Evolutionary conservation across 441 rosid genomes (phyloP), one percentile per base, ranked within the genome.

Genomic region (Cnidoscolus chayamansa): DNA sequence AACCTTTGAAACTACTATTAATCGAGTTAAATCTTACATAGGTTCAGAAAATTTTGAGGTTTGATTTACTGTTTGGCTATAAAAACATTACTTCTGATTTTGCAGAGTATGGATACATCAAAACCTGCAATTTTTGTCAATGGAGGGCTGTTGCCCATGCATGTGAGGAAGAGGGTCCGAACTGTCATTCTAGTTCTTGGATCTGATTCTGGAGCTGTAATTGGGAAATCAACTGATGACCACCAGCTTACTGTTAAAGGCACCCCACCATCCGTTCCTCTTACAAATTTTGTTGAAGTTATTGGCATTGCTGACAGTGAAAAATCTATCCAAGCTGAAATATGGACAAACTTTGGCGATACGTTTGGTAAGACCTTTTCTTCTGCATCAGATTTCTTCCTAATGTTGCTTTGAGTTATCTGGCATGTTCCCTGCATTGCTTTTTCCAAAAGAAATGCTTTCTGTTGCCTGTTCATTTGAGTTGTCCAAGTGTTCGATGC

Each of bases 231-330:
- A 19, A 84, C 90, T 0, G 98, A 94, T 80, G 97, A 81, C 30
- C 74, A 68, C 20, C 93, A 88, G 86, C 71, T 94, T 54, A 49
- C 82, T 47, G 81, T 86, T 1, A 89, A 81, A 72, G 97, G 98
- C 72, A 67, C 85, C 59, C 82, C 84, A 11, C 91, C 83, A 1
- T 69, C 90, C 0, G 10, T 79, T 74, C 72, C 88, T 30, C 88
- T 78, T 63, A 81, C 93, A 0, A 86, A 50, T 61, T 94, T 84
- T 81, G 84, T 94, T 47, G 98, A 92, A 82, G 89, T 92, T 60
- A 85, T 90, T 80, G 98, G 99, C 19, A 87, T 92, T 78, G 98
- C 97, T 64, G 97, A 92, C 51, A 74, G 80, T 78, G 96, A 88
- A 3, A 81, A 78, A 60, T 76, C 93, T 57, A 88, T 94, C 45